phyloP scores from a whole-genome alignment of 2,329 filamentous ascomycete species.

The Aspergillus sojae region DNA sequence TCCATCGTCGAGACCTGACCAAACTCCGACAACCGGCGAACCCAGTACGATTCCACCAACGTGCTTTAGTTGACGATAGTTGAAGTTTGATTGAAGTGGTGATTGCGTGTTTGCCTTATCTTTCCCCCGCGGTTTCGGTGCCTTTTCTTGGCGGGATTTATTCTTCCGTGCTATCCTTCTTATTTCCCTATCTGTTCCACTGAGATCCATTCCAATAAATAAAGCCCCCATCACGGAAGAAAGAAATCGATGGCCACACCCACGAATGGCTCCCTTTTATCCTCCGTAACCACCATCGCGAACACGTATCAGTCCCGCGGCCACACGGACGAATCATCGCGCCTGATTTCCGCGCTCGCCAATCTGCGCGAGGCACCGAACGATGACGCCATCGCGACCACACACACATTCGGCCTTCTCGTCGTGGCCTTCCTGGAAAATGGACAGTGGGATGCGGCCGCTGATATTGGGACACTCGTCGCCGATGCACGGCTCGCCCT shows the following conservation, averaged over 20 bases:
- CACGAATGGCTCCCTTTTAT: neutral
- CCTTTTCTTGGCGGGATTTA: neutral
- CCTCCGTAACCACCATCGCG: neutral
- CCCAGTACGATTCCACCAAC: neutral
- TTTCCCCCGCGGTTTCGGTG: neutral
- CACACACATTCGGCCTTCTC: slow-evolving; percentile 2
- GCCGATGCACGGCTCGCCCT: slow-evolving; percentile 3
- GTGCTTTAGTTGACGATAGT: neutral
- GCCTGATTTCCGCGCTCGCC: neutral
- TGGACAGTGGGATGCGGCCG: slow-evolving; percentile 9
- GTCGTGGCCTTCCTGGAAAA: slow-evolving; percentile 9
- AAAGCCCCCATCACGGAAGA: neutral
- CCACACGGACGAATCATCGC: neutral
- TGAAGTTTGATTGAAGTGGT: neutral
- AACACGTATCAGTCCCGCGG: neutral
- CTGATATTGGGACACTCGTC: slow-evolving; percentile 8
- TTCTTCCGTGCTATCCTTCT: neutral
- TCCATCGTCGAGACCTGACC: neutral
- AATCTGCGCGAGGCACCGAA: neutral
- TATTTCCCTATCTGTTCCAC: neutral
- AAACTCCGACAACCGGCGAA: neutral
- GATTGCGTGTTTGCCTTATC: neutral
- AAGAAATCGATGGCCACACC: neutral
- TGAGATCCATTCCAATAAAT: neutral
- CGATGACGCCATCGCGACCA: neutral